These are phyloP conservation scores for Emergomyces orientalis DNA, from an alignment of 2,329 filamentous ascomycete genomes.

Conservation along the genomic window DNA sequence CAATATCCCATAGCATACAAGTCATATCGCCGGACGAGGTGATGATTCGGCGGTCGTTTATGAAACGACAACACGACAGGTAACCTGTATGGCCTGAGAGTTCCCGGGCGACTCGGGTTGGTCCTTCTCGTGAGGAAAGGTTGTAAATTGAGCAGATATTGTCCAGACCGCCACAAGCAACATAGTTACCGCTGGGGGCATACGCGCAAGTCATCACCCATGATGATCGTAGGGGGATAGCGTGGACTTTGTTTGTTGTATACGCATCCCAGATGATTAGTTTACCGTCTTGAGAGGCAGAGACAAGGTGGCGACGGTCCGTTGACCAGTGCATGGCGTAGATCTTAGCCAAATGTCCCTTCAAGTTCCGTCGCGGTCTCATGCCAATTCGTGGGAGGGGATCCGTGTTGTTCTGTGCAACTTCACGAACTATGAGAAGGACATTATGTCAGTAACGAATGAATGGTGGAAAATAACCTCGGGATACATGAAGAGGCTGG, in stretches of 20 bases:
- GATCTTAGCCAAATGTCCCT: conserved; percentile 97
- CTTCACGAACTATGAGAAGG: conserved; percentile 58
- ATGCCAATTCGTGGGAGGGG: conserved; percentile 86
- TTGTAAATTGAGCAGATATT: conserved; percentile 99
- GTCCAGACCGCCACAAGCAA: conserved; percentile 95
- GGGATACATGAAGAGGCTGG: background rate
- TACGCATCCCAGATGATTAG: conserved; percentile 99
- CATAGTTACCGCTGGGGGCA: conserved; percentile 94
- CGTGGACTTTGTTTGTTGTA: conserved; percentile 98
- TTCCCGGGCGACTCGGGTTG: conserved; percentile 89
- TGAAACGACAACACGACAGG: conserved; percentile 95
- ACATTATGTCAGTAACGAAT: conserved; percentile 6
- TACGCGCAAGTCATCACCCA: conserved; percentile 99
- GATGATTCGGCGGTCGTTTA: conserved; percentile 94
- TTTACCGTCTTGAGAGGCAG: conserved; percentile 97
- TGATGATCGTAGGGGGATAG: conserved; percentile 90
- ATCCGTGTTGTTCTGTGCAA: conserved; percentile 87
- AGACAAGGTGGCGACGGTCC: conserved; percentile 91
- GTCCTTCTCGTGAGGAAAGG: conserved; percentile 91
- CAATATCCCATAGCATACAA: conserved; percentile 99
- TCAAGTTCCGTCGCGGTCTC: conserved; percentile 94
- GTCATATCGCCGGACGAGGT: conserved; percentile 99
- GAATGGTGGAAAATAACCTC: background rate
- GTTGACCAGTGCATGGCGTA: conserved; percentile 99
- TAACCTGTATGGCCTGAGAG: conserved; percentile 96